phyloP scores from a whole-genome alignment of 352 stramenopile genomes.

The Phytophthora gonapodyides region DNA sequence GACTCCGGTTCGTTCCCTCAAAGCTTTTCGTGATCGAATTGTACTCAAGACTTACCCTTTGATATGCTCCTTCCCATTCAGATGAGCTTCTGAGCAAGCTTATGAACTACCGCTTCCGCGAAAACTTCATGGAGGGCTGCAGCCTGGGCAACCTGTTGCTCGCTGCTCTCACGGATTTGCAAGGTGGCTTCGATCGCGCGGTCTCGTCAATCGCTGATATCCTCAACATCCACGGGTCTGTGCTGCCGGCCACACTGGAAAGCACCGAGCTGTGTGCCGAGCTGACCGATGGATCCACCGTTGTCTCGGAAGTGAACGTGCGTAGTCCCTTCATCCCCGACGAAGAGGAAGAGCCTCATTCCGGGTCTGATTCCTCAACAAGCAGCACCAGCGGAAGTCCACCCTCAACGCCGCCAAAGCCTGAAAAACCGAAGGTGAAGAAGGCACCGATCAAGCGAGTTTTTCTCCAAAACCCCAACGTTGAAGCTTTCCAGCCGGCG shows the following conservation, averaged over 20 bases:
- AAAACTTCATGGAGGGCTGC: conserved; percentile 89
- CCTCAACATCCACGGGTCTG: conserved; percentile 82
- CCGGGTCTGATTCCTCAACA: conserved; percentile 24
- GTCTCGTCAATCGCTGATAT: conserved; percentile 85
- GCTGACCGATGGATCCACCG: conserved; percentile 68
- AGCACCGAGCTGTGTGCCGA: conserved; percentile 83
- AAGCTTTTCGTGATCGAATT: background rate
- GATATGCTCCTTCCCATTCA: conserved; percentile 21
- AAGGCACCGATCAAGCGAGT: conserved; percentile 83
- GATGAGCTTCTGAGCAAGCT: conserved; percentile 87
- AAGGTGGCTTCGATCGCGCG: conserved; percentile 81
- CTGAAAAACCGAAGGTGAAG: conserved; percentile 36
- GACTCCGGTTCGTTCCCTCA: conserved; percentile 59
- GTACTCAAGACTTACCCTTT: background rate
- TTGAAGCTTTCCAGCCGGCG: conserved; percentile 70
- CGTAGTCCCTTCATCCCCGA: conserved; percentile 62
- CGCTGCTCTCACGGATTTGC: conserved; percentile 80
- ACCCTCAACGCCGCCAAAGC: conserved; percentile 24
- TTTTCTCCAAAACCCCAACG: conserved; percentile 75
- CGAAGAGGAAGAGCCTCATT: conserved; percentile 24
- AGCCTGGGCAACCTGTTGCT: conserved; percentile 84
- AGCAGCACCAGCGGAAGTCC: conserved; percentile 29
- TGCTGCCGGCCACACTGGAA: conserved; percentile 83
- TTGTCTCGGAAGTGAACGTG: conserved; percentile 86
- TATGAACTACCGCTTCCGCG: conserved; percentile 89